Percentiles rank a stretch among this genome's conserved stretches.
phyloP scores from a whole-genome alignment of 1,139 yeast genomes.

The Saccharomyces hybrid region DNA sequence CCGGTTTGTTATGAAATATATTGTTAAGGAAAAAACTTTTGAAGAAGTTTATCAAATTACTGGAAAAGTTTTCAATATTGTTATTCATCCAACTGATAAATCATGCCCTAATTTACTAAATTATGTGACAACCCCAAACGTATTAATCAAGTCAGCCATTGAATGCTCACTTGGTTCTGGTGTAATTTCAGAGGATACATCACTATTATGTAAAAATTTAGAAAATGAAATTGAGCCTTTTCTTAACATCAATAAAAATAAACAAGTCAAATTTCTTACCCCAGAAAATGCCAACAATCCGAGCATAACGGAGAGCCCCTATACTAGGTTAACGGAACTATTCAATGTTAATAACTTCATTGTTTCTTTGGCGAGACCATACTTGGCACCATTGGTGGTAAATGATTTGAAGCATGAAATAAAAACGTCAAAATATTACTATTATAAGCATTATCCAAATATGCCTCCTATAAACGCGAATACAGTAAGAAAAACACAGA shows the following conservation, averaged over 20 bases:
- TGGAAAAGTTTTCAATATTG: conserved; percentile 74
- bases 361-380: conserved; percentile 86
- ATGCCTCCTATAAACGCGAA: not conserved
- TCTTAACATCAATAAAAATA: conserved; percentile 20
- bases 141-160: conserved; percentile 73
- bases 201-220: conserved; percentile 63
- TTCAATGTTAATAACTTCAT: conserved; percentile 91
- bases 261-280: conserved; percentile 34
- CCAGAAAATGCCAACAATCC: conserved; percentile 38
- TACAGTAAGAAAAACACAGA: not conserved
- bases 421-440: conserved; percentile 34
- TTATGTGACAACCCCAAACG: conserved; percentile 92
- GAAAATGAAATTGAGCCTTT: conserved; percentile 47
- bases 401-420: conserved; percentile 68
- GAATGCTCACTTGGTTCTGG: conserved; percentile 59
- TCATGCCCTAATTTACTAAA: conserved; percentile 69
- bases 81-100: conserved; percentile 77
- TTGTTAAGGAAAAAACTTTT: conserved; percentile 81
- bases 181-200: conserved; percentile 52
- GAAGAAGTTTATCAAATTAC: conserved; percentile 89
- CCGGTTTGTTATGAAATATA: conserved; percentile 60
- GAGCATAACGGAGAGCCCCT: conserved; percentile 53
- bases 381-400: conserved; percentile 79
- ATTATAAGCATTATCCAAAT: conserved; percentile 29
- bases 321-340: conserved; percentile 79